Evolutionary conservation across 495 filamentous ascomycete species (phyloP).

Genomic region (Penicillium verhagenii): DNA sequence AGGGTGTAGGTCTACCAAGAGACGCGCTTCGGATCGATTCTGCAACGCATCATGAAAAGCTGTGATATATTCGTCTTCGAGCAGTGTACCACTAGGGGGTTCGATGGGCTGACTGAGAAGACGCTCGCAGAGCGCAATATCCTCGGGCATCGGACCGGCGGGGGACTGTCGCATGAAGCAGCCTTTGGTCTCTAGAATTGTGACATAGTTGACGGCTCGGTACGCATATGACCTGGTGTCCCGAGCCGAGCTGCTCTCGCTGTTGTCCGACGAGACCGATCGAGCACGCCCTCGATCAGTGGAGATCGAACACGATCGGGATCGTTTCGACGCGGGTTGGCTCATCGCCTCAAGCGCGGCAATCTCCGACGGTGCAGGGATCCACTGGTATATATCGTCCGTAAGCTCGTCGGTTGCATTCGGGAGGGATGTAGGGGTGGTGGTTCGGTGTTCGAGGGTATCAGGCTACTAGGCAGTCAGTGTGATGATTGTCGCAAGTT

Average conservation of each 20-base stretch:
- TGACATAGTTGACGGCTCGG: constrained; percentile 1
- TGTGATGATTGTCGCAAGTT: not conserved
- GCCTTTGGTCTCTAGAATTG: constrained; percentile 1
- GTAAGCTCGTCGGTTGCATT: not conserved
- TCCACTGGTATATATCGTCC: constrained; percentile 2
- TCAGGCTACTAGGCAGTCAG: constrained; percentile 3
- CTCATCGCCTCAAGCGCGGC: not conserved
- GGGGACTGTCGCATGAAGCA: constrained; percentile 5
- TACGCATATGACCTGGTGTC: constrained; percentile 3
- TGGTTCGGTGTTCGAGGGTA: not conserved
- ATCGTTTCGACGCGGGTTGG: constrained; percentile 3
- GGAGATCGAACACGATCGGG: constrained; percentile 3
- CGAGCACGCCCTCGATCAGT: constrained; percentile 5
- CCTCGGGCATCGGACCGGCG: constrained; percentile 1
- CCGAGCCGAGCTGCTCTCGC: constrained; percentile 4
- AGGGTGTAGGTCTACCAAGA: constrained; percentile 2
- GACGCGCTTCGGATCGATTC: constrained; percentile 5
- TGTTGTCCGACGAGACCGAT: constrained; percentile 1
- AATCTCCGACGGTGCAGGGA: constrained; percentile 1
- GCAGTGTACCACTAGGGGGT: not conserved
- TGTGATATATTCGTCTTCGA: not conserved
- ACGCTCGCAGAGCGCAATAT: constrained; percentile 5
- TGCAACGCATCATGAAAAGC: constrained; percentile 1
- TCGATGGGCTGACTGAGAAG: not conserved
- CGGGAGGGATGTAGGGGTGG: not conserved